Percentiles rank a stretch among this genome's conserved stretches.
phyloP scores from a whole-genome alignment of 2,329 filamentous ascomycete genomes.

The Alternaria postmessia region DNA sequence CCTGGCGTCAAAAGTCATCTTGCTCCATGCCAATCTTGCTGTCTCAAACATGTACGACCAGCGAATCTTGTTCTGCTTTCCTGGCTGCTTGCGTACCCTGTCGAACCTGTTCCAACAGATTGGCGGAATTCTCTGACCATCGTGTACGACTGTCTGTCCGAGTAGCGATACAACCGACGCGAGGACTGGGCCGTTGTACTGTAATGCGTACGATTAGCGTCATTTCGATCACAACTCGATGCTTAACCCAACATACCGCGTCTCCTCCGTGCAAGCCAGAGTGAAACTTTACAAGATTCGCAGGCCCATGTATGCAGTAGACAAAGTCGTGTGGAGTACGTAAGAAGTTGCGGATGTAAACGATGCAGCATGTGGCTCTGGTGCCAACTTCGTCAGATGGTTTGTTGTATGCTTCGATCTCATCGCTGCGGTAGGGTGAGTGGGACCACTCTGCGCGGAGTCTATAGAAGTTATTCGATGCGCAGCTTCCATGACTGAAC shows the following conservation, averaged over 20 bases:
- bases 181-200: slow-evolving; percentile 30
- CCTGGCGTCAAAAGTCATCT: slow-evolving; percentile 16
- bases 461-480: neutral
- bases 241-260: slow-evolving; percentile 14
- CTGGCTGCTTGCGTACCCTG: neutral
- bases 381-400: neutral
- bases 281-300: slow-evolving; percentile 21
- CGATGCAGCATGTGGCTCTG: slow-evolving; percentile 9
- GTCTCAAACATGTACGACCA: slow-evolving; percentile 35
- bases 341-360: slow-evolving; percentile 35
- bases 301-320: slow-evolving; percentile 27
- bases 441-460: slow-evolving; percentile 11
- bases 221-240: neutral
- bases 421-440: slow-evolving; percentile 12
- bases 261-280: slow-evolving; percentile 10
- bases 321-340: slow-evolving; percentile 22
- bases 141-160: neutral
- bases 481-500: neutral
- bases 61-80: neutral
- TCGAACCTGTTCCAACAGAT: neutral
- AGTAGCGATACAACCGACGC: slow-evolving; percentile 15
- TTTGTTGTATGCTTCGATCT: slow-evolving; percentile 1
- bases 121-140: neutral
- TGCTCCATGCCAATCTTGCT: slow-evolving; percentile 25
- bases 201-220: neutral